These are phyloP conservation scores for Rhododendron vialii DNA, from an alignment of 148 eudicot genomes.

Conservation along the genomic window DNA sequence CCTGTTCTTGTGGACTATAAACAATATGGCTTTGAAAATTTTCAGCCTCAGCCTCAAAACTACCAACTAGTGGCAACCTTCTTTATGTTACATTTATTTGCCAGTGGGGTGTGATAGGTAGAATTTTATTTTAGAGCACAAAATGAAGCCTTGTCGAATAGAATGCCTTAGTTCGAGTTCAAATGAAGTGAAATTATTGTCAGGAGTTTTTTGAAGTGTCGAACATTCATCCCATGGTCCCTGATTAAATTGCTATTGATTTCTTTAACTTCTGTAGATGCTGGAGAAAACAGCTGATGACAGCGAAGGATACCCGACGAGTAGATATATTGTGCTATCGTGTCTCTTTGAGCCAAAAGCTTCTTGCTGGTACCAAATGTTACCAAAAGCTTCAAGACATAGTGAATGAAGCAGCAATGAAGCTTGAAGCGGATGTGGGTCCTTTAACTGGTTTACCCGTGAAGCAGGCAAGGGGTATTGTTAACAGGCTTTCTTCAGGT, in stretches of 20 bases:
- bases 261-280: constrained; percentile 32
- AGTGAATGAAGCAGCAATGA: constrained; percentile 50
- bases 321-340: constrained; percentile 86
- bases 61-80: not conserved
- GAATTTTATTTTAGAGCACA: not conserved
- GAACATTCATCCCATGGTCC: not conserved
- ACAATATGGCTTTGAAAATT: not conserved
- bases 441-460: constrained; percentile 65
- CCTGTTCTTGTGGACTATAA: not conserved
- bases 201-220: not conserved
- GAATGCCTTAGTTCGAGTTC: not conserved
- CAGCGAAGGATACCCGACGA: constrained; percentile 77
- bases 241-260: not conserved
- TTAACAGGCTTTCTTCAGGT: constrained; percentile 74
- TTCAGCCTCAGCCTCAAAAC: not conserved
- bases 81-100: not conserved
- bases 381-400: constrained; percentile 47
- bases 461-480: constrained; percentile 81
- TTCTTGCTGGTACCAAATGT: constrained; percentile 51
- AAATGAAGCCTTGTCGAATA: not conserved
- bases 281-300: constrained; percentile 73
- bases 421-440: constrained; percentile 84
- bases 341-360: constrained; percentile 61
- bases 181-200: not conserved
- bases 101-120: not conserved